Base-by-base conservation (phyloP, 306 rosid species). In the Vachellia collinsii region DNA sequence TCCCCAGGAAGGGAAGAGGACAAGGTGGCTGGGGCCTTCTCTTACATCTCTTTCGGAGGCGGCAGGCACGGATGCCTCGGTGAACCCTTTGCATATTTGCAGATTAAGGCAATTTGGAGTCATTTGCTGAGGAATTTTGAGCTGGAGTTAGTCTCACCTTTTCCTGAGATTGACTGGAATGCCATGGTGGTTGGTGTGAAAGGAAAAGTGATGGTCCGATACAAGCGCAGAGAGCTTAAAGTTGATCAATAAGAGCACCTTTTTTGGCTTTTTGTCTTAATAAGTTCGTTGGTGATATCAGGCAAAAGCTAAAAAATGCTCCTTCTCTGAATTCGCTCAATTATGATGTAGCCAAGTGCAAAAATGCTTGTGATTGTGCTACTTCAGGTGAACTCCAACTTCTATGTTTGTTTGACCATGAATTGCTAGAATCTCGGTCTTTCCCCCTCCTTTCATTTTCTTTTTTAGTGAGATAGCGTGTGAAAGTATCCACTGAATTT, bases 151-250 rank as follows among this genome's bases (percentile, higher is more conserved):
- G 50, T 90, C 8, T 94, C 97, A 39, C 97, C 97, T n/a, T 94
- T 94, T 74, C 99, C 99, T 4, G 97, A 94, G 85, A 91, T 85
- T 12, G 99, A 92, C 78, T 94, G 97, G 99, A 92, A 94, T 82
- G 99, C 99, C 87, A 94, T 94, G 99, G 97, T 94, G 72, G 98
- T 94, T 0, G 98, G 99, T 63, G 99, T 94, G 68, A 94, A 94
- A 79, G 99, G 97, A 36, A 86, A 91, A 83, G 97, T 91, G 51
- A 93, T 94, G 99, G 97, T 93, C 42, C 91, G 97, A 23, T 94
- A 94, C 80, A 94, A 92, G 88, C 83, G 97, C 12, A 81, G 90
- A 87, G 84, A 78, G 80, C 97, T 94, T 66, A 85, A 87, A n/a
- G 87, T 83, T 70, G 51, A 85, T 46, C 90, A 79, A 56, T 78